Conservation (phyloP, 2,329 filamentous ascomycete species). For the Penicillium sp. region DNA sequence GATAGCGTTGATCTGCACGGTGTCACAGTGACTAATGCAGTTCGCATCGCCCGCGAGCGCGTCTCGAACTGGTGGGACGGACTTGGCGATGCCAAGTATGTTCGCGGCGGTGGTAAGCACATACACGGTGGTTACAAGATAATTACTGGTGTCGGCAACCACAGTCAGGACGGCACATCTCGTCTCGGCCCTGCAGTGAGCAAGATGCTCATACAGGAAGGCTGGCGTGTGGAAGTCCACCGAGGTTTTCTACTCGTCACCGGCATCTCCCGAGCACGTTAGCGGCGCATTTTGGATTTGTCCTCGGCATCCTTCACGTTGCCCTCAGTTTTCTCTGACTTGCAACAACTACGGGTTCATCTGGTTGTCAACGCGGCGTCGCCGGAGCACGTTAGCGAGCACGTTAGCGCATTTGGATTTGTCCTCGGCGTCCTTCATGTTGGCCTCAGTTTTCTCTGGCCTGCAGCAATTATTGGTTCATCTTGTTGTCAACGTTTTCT, state of each 20-base stretch:
- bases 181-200: conserved; percentile 75
- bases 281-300: conserved; percentile 16
- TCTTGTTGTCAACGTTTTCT: conserved; percentile 3
- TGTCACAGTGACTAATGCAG: conserved; percentile 72
- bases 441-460: not conserved
- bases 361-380: conserved; percentile 43
- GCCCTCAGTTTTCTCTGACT: not conserved
- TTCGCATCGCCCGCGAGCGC: conserved; percentile 66
- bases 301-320: not conserved
- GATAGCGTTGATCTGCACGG: conserved; percentile 73
- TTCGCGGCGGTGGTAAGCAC: conserved; percentile 39
- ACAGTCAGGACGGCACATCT: conserved; percentile 70
- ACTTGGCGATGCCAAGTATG: conserved; percentile 60
- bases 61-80: conserved; percentile 71
- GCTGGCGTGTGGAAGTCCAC: conserved; percentile 73
- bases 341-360: not conserved
- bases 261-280: conserved; percentile 44
- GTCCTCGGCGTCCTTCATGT: not conserved
- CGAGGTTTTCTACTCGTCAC: conserved; percentile 66
- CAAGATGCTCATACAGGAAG: conserved; percentile 66
- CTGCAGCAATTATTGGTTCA: not conserved
- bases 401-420: conserved; percentile 17
- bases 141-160: conserved; percentile 73
- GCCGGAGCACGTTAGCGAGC: no score
- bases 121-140: conserved; percentile 61